Evolutionary conservation across 1,139 yeast species (phyloP), one percentile per base, ranked within the genome.

Genomic region (Arxiozyma slooffiae): DNA sequence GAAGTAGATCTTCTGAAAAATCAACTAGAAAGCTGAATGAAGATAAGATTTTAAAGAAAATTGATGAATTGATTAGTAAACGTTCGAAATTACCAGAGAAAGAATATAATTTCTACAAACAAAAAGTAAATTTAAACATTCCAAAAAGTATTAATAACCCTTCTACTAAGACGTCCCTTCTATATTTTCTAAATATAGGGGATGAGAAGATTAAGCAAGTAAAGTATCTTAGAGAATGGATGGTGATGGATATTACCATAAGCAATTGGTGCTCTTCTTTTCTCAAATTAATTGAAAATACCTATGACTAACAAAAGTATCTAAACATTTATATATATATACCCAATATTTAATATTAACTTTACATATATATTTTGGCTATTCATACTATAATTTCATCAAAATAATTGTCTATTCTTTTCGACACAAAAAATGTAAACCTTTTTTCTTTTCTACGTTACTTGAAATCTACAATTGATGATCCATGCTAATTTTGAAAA

Each of bases 181-280:
- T 61, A 1, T 54, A 58, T 30, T 53, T 63, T 22, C 59, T 63
- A 30, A 44, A 48, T 2, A 52, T 54, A 26, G 41, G 52, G 8
- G 46, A 47, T 40, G 58, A 60, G 34, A 53, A 52, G 43, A 38
- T 43, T 3, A 49, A 50, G 26, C 61, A 61, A n/a, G 47, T 55
- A 17, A 53, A 51, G 14, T 38, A 57, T 6, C 44, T 64, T 41
- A 60, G 55, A 23, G 56, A 60, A n/a, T 67, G 69, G 68, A 61
- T 67, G 55, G 50, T 59, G 9, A 52, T 63, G 7, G 69, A 67
- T 49, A 58, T 60, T 4, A 48, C 64, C 0, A 59, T 63, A 14
- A 52, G 60, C n/a, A 58, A 56, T 38, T 67, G 70, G 70, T 60
- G 67, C 45, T 67, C 69, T 1, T 62, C 69, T 2, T 58, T 67